Conservation (phyloP, 1,139 yeast species). For the Magnusiomyces suaveolens region DNA sequence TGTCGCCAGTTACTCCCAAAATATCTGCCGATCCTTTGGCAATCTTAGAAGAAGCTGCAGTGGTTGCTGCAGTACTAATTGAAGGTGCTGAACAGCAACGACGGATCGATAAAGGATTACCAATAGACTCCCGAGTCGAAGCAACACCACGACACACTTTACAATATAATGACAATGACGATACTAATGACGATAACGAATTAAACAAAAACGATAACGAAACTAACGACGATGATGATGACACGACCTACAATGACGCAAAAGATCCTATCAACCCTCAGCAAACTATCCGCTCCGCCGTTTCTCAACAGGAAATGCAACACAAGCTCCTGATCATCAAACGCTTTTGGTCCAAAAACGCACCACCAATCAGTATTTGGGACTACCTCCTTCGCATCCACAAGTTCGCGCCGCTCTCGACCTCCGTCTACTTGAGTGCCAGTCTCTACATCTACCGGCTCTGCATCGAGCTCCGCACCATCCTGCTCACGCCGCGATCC, state of each 20-base stretch:
- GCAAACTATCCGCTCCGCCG: background rate
- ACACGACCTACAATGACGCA: background rate
- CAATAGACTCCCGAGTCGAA: background rate
- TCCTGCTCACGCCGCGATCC: conserved; percentile 36
- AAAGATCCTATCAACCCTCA: background rate
- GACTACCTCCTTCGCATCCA: conserved; percentile 36
- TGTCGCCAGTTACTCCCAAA: background rate
- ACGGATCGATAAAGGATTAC: background rate
- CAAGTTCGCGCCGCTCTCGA: conserved; percentile 37
- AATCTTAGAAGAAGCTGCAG: conserved; percentile 18
- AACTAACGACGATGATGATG: background rate
- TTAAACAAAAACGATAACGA: background rate
- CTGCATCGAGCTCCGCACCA: conserved; percentile 26
- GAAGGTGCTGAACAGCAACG: conserved; percentile 7
- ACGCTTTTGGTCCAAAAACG: conserved; percentile 34
- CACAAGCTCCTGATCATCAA: conserved; percentile 17
- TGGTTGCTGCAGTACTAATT: conserved; percentile 16
- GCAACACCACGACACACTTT: background rate
- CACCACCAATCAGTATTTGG: conserved; percentile 32
- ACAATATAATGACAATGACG: background rate
- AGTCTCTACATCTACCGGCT: conserved; percentile 32
- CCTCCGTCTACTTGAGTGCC: conserved; percentile 37
- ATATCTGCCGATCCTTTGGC: conserved; percentile 5
- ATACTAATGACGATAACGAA: background rate
- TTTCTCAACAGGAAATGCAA: background rate